These are phyloP conservation scores for Lyophyllum decastes DNA, from an alignment of 768 basidiomycete genomes.

Conservation along the genomic window DNA sequence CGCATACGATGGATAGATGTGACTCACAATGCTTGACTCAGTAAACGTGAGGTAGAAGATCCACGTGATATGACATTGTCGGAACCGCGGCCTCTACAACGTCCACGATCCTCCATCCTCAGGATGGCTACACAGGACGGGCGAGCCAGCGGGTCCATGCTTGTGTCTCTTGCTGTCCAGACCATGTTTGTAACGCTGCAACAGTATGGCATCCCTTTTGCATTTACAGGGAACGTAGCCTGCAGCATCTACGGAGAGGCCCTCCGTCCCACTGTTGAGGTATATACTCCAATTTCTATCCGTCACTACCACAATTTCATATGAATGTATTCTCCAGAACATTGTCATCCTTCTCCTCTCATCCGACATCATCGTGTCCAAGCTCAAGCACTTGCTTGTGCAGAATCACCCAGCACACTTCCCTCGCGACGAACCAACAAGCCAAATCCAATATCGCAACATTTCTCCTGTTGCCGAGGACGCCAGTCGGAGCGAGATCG, in stretches of 20 bases:
- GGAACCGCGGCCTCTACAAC: no score
- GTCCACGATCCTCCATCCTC: neutral
- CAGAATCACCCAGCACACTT: constrained; percentile 5
- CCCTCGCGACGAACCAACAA: neutral
- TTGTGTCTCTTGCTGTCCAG: neutral
- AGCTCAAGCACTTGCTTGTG: constrained; percentile 6
- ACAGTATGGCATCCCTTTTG: neutral
- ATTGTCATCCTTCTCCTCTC: neutral
- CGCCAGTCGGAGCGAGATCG: neutral
- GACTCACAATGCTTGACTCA: no score
- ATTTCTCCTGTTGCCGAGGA: neutral
- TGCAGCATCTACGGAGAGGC: neutral
- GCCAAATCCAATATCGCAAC: constrained; percentile 1
- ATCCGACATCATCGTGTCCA: neutral
- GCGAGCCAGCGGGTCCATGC: neutral
- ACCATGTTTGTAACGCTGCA: neutral
- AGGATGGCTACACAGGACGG: neutral
- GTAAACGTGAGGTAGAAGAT: no score
- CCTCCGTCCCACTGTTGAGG: neutral
- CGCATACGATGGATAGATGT: no score
- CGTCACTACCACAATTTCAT: neutral
- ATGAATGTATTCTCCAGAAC: neutral
- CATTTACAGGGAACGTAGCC: constrained; percentile 2
- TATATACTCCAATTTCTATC: neutral
- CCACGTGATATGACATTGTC: no score